phyloP scores from a whole-genome alignment of 2,329 filamentous ascomycete species.

The Aspergillus carbonarius region DNA sequence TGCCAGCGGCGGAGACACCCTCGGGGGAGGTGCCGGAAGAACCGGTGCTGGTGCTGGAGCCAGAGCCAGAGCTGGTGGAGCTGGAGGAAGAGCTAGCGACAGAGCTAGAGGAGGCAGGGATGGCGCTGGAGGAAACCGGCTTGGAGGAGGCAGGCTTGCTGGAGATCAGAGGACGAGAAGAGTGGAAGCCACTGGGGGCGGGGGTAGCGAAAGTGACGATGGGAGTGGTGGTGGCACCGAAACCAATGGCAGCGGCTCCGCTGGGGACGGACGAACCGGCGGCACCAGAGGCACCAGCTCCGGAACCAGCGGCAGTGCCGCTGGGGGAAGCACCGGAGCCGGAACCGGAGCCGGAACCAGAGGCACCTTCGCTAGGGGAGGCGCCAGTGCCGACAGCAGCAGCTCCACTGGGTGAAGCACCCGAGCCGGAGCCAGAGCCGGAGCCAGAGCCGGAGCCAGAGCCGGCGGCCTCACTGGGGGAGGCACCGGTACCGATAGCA shows the following conservation, averaged over 20 bases:
- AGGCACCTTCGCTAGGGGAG: not conserved
- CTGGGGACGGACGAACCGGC: not conserved
- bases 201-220: conserved; percentile 17
- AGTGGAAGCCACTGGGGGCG: conserved; percentile 13
- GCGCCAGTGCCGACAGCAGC: not conserved
- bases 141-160: conserved; percentile 19
- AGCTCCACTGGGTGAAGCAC: not conserved
- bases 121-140: conserved; percentile 10
- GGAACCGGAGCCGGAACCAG: not conserved
- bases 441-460: not conserved
- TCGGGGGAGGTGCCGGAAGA: conserved; percentile 13
- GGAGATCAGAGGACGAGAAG: conserved; percentile 4
- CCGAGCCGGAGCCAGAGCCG: not conserved
- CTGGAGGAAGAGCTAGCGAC: conserved; percentile 13
- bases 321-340: conserved; percentile 1
- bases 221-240: conserved; percentile 12
- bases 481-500: no score
- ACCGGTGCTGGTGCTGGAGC: conserved; percentile 16
- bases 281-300: not conserved
- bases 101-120: conserved; percentile 17
- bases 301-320: not conserved
- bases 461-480: no score
- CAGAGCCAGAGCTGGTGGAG: not conserved
- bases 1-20: conserved; percentile 16
- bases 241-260: not conserved